Evolutionary conservation across 495 filamentous ascomycete species (phyloP).

Genomic region (Aspergillus bertholletiae): DNA sequence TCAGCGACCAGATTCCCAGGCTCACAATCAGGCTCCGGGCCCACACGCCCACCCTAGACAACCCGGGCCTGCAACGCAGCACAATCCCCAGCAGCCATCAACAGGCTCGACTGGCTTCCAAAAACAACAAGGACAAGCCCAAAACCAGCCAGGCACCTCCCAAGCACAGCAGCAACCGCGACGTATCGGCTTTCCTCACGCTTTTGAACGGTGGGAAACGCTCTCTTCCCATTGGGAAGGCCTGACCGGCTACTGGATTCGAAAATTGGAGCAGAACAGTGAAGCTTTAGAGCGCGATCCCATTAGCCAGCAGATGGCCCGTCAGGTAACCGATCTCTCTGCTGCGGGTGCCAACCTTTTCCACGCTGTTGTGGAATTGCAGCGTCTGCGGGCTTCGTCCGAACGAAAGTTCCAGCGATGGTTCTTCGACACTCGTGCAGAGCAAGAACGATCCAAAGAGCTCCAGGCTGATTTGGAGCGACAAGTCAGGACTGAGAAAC

Average conservation of each 20-base stretch:
- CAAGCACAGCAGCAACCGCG: slow-evolving; percentile 22
- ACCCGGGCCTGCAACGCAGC: slow-evolving; percentile 6
- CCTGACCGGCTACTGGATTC: slow-evolving; percentile 95
- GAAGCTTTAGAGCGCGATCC: slow-evolving; percentile 79
- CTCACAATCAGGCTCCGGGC: slow-evolving; percentile 10
- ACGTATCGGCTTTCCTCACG: slow-evolving; percentile 76
- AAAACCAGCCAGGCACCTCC: slow-evolving; percentile 9
- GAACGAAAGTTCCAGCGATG: slow-evolving; percentile 98
- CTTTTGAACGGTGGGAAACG: slow-evolving; percentile 96
- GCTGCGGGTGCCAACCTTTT: slow-evolving; percentile 96
- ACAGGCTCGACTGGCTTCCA: slow-evolving; percentile 9
- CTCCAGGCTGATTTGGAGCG: slow-evolving; percentile 76
- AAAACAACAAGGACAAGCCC: slow-evolving; percentile 22
- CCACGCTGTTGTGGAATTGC: slow-evolving; percentile 94
- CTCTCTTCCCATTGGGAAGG: slow-evolving; percentile 98
- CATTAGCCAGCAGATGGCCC: slow-evolving; percentile 78
- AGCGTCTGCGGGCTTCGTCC: slow-evolving; percentile 90
- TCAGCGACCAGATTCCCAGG: slow-evolving; percentile 12
- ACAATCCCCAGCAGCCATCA: slow-evolving; percentile 1
- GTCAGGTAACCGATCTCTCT: slow-evolving; percentile 92
- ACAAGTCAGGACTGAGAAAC: slow-evolving; percentile 68
- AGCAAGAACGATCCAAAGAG: slow-evolving; percentile 82
- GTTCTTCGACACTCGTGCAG: slow-evolving; percentile 91
- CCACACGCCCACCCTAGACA: slow-evolving; percentile 13
- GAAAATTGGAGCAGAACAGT: slow-evolving; percentile 81